phyloP scores from a whole-genome alignment of 495 filamentous ascomycete genomes.

The Annulohypoxylon nitens region DNA sequence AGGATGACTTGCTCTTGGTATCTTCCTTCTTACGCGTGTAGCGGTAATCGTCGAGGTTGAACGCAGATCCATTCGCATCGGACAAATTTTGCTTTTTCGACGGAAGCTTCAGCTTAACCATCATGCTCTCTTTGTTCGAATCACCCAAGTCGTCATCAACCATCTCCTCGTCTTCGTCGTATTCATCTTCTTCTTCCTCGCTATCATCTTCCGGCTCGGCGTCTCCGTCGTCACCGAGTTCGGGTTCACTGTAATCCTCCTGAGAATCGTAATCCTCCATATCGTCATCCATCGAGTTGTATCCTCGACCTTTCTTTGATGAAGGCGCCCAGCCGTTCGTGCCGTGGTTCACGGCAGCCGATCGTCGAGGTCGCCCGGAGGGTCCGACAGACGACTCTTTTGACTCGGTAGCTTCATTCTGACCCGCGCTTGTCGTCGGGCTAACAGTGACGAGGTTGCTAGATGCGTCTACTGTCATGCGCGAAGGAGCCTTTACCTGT shows the following conservation, averaged over 20 bases:
- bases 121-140: conserved; percentile 63
- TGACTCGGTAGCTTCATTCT: conserved; percentile 49
- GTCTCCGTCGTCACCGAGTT: conserved; percentile 74
- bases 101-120: conserved; percentile 71
- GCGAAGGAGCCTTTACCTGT: conserved; percentile 81
- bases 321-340: conserved; percentile 66
- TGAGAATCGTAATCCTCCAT: conserved; percentile 73
- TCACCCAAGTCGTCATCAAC: conserved; percentile 68
- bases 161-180: conserved; percentile 68
- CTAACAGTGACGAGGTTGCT: conserved; percentile 57
- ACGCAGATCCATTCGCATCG: conserved; percentile 30
- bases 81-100: conserved; percentile 37
- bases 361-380: conserved; percentile 55
- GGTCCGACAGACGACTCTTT: conserved; percentile 49
- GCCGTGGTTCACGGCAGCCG: conserved; percentile 59
- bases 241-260: conserved; percentile 69
- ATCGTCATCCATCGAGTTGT: conserved; percentile 74
- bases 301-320: conserved; percentile 72
- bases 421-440: conserved; percentile 53
- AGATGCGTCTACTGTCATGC: conserved; percentile 81
- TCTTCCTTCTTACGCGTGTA: conserved; percentile 38
- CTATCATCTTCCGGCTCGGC: conserved; percentile 63
- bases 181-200: conserved; percentile 69
- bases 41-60: conserved; percentile 45
- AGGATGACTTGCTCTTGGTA: conserved; percentile 15